A percentile compares a stretch with the other conserved stretches of the same genome.
These are phyloP conservation scores for Strigomonas culicis DNA, from an alignment of 208 protist species.

Conservation along the genomic window DNA sequence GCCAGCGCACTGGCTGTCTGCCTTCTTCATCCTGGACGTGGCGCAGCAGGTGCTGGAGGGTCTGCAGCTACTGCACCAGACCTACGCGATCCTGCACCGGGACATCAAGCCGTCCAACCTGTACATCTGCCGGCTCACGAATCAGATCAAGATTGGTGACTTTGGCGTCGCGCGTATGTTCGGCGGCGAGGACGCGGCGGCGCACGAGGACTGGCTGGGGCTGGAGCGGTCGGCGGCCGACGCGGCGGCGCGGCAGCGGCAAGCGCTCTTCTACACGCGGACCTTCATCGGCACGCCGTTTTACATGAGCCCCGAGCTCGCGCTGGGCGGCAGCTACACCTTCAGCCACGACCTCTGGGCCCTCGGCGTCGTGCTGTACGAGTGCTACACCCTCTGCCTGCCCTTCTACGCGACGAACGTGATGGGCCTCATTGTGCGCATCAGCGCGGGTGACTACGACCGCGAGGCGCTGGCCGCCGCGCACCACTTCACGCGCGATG, in stretches of 20 bases:
- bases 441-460: conserved; percentile 84
- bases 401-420: conserved; percentile 86
- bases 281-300: conserved; percentile 92
- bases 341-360: conserved; percentile 86
- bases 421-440: conserved; percentile 75
- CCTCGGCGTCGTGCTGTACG: conserved; percentile 83
- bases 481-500: conserved; percentile 36
- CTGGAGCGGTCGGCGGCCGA: too few species aligned
- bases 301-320: conserved; percentile 87
- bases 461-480: conserved; percentile 29
- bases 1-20: conserved; percentile 52
- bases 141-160: conserved; percentile 77
- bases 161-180: conserved; percentile 58
- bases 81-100: conserved; percentile 76
- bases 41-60: conserved; percentile 77
- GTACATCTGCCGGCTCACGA: conserved; percentile 52
- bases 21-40: conserved; percentile 67
- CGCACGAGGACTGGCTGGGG: conserved; percentile 1
- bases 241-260: conserved; percentile 4
- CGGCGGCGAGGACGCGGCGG: background rate
- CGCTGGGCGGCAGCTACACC: conserved; percentile 80
- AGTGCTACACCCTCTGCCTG: conserved; percentile 73
- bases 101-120: conserved; percentile 93
- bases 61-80: conserved; percentile 79
- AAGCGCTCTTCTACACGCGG: conserved; percentile 24